Evolutionary conservation across 345 rosid species (phyloP), one percentile per base, ranked within the genome.

Genomic region (Garcia nutans): DNA sequence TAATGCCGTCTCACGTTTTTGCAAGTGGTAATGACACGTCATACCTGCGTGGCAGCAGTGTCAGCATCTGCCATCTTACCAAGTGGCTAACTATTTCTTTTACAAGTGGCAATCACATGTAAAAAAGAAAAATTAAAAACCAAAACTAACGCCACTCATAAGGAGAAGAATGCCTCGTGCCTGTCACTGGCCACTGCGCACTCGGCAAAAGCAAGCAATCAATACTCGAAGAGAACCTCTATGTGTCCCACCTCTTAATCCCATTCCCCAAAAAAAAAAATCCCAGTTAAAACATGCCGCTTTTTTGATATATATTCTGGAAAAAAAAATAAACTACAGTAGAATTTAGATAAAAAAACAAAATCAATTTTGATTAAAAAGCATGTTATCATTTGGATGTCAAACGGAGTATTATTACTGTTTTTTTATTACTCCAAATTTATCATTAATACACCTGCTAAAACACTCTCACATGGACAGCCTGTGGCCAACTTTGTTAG

Each of bases 391-490:
- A 37, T 37, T 37, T 37, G 41, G 5, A 37, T 37, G 41, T 5
- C 6, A 37, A 37, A 37, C 6, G 41, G 41, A 3, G 6, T 37
- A 37, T 37, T 5, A 37, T 37, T 37, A 5, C 37, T 2, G 37
- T 37, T 37, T 6, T 6, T 37, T 37, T 37, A 37, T 37, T 37
- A 37, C 41, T 37, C 44, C 22, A 71, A 17, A n/a, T 64, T 50
- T 26, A 54, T 49, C 69, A 63, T 50, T 50, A 68, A 31, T 37
- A 37, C 28, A 63, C 41, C 64, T 60, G 59, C 80, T 65, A 64
- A 61, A 71, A 72, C 68, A 65, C 49, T 63, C 61, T 71, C 83
- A 86, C 84, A 84, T 78, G 85, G 87, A 80, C 88, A 83, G 84
- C 75, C 85, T 83, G 89, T 80, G 78, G 77, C 45, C 79, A 78